phyloP scores from a whole-genome alignment of 2,329 filamentous ascomycete genomes.

The Paecilomyces sp. region DNA sequence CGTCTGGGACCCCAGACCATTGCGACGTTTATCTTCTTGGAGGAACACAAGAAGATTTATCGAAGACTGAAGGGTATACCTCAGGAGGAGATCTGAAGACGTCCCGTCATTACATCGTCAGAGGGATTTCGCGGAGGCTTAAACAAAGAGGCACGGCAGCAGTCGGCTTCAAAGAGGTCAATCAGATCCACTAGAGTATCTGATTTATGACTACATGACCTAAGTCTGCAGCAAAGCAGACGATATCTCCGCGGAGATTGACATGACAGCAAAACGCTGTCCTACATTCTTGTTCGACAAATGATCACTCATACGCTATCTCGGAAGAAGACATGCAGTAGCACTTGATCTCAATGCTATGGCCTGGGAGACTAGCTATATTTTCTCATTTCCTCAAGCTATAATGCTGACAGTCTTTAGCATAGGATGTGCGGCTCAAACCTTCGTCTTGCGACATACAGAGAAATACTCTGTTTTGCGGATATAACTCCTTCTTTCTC shows the following conservation, averaged over 20 bases:
- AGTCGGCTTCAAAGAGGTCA: background rate
- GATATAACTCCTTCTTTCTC: too few species aligned
- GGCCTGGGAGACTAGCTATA: background rate
- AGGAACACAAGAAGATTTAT: slow-evolving; percentile 62
- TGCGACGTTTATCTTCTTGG: slow-evolving; percentile 59
- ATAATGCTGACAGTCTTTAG: background rate
- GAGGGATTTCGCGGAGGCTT: background rate
- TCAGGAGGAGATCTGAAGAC: slow-evolving; percentile 49
- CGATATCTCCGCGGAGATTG: background rate
- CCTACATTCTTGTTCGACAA: background rate
- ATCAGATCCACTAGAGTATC: background rate
- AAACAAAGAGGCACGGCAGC: background rate
- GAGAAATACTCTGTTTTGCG: background rate
- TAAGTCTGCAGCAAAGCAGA: background rate
- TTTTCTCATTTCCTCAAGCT: background rate
- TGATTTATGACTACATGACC: background rate
- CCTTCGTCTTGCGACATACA: background rate
- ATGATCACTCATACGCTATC: background rate
- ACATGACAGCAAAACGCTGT: background rate
- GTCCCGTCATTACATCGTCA: background rate
- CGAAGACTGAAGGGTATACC: slow-evolving; percentile 32
- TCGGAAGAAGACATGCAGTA: background rate
- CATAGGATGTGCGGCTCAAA: background rate
- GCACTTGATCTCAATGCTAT: background rate
- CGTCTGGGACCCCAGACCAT: slow-evolving; percentile 60